Base-by-base conservation (phyloP, 768 basidiomycete genomes). In the Phylloporus rhodoxanthus region DNA sequence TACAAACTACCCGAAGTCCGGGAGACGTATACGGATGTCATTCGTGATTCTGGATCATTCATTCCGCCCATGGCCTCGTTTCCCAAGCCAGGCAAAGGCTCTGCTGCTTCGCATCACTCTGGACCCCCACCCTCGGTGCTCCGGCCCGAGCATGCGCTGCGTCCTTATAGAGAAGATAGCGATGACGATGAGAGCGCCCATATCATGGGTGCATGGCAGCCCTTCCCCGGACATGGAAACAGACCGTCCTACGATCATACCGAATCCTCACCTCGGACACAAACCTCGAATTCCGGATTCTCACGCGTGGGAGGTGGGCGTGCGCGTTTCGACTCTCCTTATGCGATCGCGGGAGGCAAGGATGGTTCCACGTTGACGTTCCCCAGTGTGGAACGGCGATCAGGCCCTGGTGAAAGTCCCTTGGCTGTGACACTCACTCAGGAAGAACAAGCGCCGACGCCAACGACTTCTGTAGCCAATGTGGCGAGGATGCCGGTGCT, bases 161-260 rank as follows among this genome's bases (percentile, higher is more conserved):
- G 78, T 40, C 87, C 85, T 25, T 89, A 88, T 63, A 76, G 75
- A 55, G 86, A 90, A 60, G 85, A 90, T 37, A 85, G 78, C 56
- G 88, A 90, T 52, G 86, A 67, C 49, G 88, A 88, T 55, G 75
- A 71, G 47, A 75, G 73, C 15, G 86, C 89, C 11, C 87, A 75
- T 56, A 96, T 97, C 61, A 95, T 97, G 91, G 85, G 84, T 36
- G 90, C 94, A n/a, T 95, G 91, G 90, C 83, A 85, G 56, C 80
- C 84, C 25, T 87, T 80, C 72, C 79, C 79, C 0, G 71, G 76
- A 7, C 64, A 73, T 19, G 58, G 62, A 23, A 37, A 58, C 30
- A 48, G 59, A 20, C 41, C 15, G 0, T 61, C 67, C 4, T 55
- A 47, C 20, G 66, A 69, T 30, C 63, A 59, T 23, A 17, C 58